Conservation (phyloP, 768 basidiomycete species). For the Lentinula detonsa region DNA sequence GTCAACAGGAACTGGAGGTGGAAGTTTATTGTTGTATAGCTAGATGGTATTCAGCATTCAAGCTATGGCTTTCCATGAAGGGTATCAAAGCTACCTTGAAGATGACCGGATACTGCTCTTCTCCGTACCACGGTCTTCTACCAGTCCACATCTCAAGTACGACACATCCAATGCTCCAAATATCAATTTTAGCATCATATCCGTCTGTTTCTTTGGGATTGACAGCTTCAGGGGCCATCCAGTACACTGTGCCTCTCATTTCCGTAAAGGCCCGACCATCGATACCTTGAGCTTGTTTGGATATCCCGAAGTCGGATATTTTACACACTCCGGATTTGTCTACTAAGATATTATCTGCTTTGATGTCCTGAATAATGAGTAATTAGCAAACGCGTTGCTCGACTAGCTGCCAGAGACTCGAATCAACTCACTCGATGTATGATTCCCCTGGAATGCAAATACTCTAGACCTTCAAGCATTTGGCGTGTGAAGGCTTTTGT, state of each 20-base stretch:
- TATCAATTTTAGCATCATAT: conserved; percentile 92
- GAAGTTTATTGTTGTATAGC: conserved; percentile 59
- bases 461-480: conserved; percentile 81
- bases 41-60: conserved; percentile 17
- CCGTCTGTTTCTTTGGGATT: conserved; percentile 57
- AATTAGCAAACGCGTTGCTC: background rate
- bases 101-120: conserved; percentile 72
- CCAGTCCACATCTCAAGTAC: conserved; percentile 96
- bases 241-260: conserved; percentile 89
- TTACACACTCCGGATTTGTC: conserved; percentile 84
- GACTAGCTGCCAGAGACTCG: no score
- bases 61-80: background rate
- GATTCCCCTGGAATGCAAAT: conserved; percentile 80
- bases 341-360: conserved; percentile 92
- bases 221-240: conserved; percentile 93
- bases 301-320: conserved; percentile 95
- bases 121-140: conserved; percentile 78
- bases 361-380: conserved; percentile 58
- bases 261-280: conserved; percentile 60
- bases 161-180: conserved; percentile 94
- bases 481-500: conserved; percentile 83
- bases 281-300: conserved; percentile 78
- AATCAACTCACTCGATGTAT: conserved; percentile 63
- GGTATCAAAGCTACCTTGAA: conserved; percentile 50
- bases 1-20: conserved; percentile 74